phyloP scores from a whole-genome alignment of 2,329 filamentous ascomycete species.

The Fusarium fracticaudum region DNA sequence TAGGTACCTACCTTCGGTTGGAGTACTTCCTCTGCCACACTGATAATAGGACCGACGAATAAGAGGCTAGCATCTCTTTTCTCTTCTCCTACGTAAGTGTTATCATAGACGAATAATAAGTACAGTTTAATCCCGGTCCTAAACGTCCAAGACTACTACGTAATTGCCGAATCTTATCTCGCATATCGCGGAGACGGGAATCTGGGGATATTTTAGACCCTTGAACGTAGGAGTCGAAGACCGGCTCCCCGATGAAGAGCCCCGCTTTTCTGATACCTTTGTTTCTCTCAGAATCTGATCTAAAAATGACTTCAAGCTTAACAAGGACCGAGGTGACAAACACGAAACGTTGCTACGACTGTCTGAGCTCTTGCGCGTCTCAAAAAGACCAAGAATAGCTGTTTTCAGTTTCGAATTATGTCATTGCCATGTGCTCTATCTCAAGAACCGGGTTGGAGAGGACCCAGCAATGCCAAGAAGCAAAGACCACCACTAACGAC shows the following conservation, averaged over 20 bases:
- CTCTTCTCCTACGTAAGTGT: neutral
- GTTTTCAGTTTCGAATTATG: neutral
- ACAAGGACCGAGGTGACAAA: neutral
- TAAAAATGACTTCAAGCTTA: neutral
- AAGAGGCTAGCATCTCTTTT: neutral
- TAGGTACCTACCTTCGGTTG: neutral
- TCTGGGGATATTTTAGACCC: neutral
- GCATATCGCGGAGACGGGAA: neutral
- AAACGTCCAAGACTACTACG: neutral
- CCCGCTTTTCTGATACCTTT: neutral
- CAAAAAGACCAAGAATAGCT: neutral
- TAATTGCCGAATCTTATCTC: constrained; percentile 1
- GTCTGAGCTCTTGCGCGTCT: accelerated
- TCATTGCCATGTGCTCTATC: constrained; percentile 1
- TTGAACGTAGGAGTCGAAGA: neutral
- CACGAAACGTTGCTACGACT: accelerated
- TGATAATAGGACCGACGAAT: neutral
- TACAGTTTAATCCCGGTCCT: neutral
- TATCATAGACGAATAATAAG: neutral
- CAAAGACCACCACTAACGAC: neutral
- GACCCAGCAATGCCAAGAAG: neutral
- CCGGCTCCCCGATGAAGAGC: neutral
- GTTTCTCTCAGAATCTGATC: neutral
- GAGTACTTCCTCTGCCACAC: neutral
- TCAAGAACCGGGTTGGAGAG: neutral